A percentile compares a stretch with the other conserved stretches of the same genome.
Conservation (phyloP, 2,329 filamentous ascomycete genomes). For the Dothistroma pini region DNA sequence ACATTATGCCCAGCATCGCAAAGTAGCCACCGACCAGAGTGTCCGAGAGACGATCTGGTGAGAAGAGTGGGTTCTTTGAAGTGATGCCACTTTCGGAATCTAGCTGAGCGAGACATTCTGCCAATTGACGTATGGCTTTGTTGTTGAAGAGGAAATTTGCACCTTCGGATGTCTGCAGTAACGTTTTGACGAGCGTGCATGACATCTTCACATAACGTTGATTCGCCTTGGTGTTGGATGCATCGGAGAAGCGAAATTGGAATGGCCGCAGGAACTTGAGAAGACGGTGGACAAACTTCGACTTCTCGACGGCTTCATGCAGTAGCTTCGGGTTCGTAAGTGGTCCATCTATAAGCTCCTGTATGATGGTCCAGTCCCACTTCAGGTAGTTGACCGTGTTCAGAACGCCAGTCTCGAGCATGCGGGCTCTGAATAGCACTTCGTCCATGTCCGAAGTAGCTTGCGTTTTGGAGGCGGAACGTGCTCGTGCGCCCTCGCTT, state of each 20-base stretch:
- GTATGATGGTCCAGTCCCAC: conserved; percentile 96
- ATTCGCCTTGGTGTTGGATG: conserved; percentile 85
- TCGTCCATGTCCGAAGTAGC: conserved; percentile 61
- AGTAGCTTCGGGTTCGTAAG: conserved; percentile 85
- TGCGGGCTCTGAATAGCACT: conserved; percentile 57
- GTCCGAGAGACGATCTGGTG: conserved; percentile 74
- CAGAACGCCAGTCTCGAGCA: conserved; percentile 78
- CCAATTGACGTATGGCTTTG: conserved; percentile 88
- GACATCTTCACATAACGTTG: conserved; percentile 91
- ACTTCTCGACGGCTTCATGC: conserved; percentile 89
- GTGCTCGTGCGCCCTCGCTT: conserved; percentile 36
- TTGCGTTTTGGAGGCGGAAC: conserved; percentile 52
- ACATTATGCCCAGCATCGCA: conserved; percentile 83
- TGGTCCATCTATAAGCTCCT: conserved; percentile 87
- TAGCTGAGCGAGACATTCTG: conserved; percentile 91
- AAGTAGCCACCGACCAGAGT: conserved; percentile 93
- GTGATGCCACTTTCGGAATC: conserved; percentile 73
- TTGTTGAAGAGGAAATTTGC: conserved; percentile 82
- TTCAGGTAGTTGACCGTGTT: conserved; percentile 88
- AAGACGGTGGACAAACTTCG: conserved; percentile 92
- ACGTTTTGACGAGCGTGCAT: conserved; percentile 79
- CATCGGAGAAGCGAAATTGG: conserved; percentile 89
- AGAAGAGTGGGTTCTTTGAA: conserved; percentile 85
- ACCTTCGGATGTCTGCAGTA: conserved; percentile 83
- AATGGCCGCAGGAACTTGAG: conserved; percentile 96